Evolutionary conservation across 257 asterid species (phyloP), one percentile per base, ranked within the genome.

Genomic region (Pogostemon cablin): DNA sequence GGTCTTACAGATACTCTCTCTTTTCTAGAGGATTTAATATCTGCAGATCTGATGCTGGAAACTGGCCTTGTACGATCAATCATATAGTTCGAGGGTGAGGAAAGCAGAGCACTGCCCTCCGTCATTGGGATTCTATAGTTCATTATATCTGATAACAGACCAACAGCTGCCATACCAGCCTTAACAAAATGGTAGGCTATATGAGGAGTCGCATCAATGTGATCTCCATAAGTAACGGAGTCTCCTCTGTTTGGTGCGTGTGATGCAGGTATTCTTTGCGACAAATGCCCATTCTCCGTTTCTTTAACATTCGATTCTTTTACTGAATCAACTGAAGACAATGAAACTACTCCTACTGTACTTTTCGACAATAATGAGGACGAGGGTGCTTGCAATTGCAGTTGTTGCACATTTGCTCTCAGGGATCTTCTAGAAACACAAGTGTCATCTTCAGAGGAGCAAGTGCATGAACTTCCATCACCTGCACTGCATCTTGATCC

Each of bases 131-230:
- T 83, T 56, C 89, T 82, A 66, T 86, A 81, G 68, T 80, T 87
- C n/a, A 89, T 97, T n/a, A 93, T 73, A 66, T 93, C 97, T 3
- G 96, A 87, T 43, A 93, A 77, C 74, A 89, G 81, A 12, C 84
- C 87, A 7, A 87, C 96, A 7, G 99, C 97, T 9, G 93, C 96
- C 83, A 87, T 87, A 72, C 97, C 97, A 4, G 87, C 96, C 80
- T 82, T 87, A n/a, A 93, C 89, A 56, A 91, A 78, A 46, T 91
- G 96, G 68, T 91, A 97, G 1, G 88, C 48, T 32, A 89, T 72
- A 47, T 90, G 95, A 71, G 88, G 78, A 6, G 96, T 74, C 3
- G 70, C 68, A 58, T 82, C 88, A 47, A 65, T 15, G 9, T 73
- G 82, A 53, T 83, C 84, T n/a, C 70, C 74, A 75, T 82, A 86